phyloP scores from a whole-genome alignment of 164 flowering plant species.

The Annona cherimola region DNA sequence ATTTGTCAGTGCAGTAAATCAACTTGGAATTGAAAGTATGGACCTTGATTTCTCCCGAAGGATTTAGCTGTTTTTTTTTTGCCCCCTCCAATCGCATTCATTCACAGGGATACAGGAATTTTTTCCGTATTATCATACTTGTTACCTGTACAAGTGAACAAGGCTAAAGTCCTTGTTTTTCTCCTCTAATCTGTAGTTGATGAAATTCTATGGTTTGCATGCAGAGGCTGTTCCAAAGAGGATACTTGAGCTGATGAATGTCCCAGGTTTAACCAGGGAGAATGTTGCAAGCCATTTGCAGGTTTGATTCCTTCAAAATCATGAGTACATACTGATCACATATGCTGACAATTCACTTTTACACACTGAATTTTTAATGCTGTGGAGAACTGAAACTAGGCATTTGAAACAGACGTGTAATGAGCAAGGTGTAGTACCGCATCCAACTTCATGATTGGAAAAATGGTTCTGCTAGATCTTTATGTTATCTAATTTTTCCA shows the following conservation, averaged over 20 bases:
- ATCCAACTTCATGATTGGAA: neutral
- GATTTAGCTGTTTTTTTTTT: neutral
- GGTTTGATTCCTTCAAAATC: slow-evolving; percentile 34
- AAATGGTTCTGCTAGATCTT: neutral
- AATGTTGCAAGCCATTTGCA: slow-evolving; percentile 95
- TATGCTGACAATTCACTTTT: neutral
- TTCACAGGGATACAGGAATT: neutral
- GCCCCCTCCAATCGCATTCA: neutral
- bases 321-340: neutral
- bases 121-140: neutral
- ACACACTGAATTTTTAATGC: neutral
- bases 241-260: slow-evolving; percentile 90
- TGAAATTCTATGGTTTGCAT: neutral
- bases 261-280: slow-evolving; percentile 80
- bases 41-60: slow-evolving; percentile 9
- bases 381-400: neutral
- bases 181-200: neutral
- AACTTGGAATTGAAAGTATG: slow-evolving; percentile 92
- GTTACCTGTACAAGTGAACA: neutral
- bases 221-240: slow-evolving; percentile 96
- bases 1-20: slow-evolving; percentile 82
- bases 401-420: neutral
- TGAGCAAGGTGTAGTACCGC: neutral
- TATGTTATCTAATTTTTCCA: too few relatives aligned
- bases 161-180: neutral